Base-by-base conservation (phyloP, 1,284 basidiomycete species). In the Schizophyllum amplum region DNA sequence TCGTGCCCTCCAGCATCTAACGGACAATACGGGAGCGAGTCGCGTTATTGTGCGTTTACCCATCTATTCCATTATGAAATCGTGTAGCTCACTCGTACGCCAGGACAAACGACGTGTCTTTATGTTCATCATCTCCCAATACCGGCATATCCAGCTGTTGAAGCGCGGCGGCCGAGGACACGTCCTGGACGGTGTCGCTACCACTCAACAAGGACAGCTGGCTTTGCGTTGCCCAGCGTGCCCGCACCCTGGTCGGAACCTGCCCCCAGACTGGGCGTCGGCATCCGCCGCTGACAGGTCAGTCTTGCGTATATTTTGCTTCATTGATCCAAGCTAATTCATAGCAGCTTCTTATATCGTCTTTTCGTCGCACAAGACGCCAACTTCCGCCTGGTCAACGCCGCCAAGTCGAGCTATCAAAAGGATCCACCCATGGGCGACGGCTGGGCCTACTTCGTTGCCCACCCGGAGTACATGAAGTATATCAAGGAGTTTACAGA, bases 221-320 rank as follows among this genome's bases (percentile, higher is more conserved):
- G 67, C 65, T 1, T 53, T 71, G 6, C 52, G 63, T 11, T 70
- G 68, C 54, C 66, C 67, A 3, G 68, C 68, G 4, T 72, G 68
- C 56, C 70, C 69, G 1, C 64, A 68, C 7, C 63, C 63, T 0
- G 65, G 65, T 1, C 59, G 58, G 3, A 71, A 71, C 51, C 51
- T 70, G 1, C 61, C 61, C 3, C 50, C 53, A 22, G 61, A 57
- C 9, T 67, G 64, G 68, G 47, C 63, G 49, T 46, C 58, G 17
- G 60, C 56, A 4, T 61, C 61, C 1, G 33, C 24, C 7, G 54
- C 61, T 27, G 57, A 61, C n/a, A 15, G 25, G 67, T 68, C 9
- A 49, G 55, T 47, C 20, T 13, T 5, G 5, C 27, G 27, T 33
- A 5, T 6, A 5, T 13, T 5, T 33, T 5, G 27, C 13, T 5